phyloP scores from a whole-genome alignment of 495 filamentous ascomycete species.

The Immersiella caudata region DNA sequence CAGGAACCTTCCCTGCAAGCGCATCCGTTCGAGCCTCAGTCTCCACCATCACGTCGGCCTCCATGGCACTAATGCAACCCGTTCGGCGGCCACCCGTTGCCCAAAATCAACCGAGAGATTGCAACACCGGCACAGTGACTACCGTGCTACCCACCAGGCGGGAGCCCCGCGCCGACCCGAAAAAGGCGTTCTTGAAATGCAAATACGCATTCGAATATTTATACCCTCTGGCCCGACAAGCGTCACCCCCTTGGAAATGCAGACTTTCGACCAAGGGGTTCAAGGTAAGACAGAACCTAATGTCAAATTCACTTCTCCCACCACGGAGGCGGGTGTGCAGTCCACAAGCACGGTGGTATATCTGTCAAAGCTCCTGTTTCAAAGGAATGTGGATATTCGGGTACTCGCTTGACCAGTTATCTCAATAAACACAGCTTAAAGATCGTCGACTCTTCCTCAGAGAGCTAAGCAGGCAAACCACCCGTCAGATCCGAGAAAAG shows the following conservation, averaged over 20 bases:
- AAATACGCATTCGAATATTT: no score
- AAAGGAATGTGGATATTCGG: constrained; percentile 37
- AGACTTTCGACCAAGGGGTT: not conserved
- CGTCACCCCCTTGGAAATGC: no score
- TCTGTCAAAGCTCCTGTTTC: no score
- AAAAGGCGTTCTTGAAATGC: not conserved
- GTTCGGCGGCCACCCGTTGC: constrained; percentile 19
- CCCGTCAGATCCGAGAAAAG: not conserved
- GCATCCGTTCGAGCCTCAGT: not conserved
- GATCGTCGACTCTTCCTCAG: not conserved
- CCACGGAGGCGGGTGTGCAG: no score
- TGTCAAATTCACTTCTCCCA: no score
- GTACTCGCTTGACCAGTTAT: constrained; percentile 22
- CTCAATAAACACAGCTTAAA: constrained; percentile 30
- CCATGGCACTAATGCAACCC: constrained; percentile 21
- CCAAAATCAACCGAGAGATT: not conserved
- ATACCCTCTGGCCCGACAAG: no score
- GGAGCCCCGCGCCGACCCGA: no score
- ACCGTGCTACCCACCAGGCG: no score
- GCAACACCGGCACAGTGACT: no score
- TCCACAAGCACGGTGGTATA: no score
- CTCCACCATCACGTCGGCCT: not conserved
- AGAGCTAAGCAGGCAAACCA: not conserved
- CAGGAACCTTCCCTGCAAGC: not conserved
- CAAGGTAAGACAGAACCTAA: no score